Evolutionary conservation across 352 stramenopile genomes (phyloP), one percentile per base, ranked within the genome.

Genomic region (Sclerospora graminicola): DNA sequence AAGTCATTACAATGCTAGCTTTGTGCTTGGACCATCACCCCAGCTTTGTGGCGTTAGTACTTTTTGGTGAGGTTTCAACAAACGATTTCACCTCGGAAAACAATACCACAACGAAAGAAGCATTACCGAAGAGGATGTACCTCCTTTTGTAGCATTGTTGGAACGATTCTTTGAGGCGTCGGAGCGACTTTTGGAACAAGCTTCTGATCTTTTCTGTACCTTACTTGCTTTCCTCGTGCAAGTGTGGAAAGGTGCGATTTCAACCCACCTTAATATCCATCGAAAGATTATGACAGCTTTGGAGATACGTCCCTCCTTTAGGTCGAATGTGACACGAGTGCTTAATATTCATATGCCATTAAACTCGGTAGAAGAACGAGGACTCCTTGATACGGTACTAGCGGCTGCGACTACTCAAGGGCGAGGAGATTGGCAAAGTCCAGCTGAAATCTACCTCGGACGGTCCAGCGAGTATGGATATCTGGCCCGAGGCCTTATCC

Each of bases 271-370:
- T 26, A 45, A 87, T n/a, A n/a, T n/a, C n/a, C n/a, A n/a, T 38
- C 8, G 55, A 11, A 66, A 77, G 33, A 71, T 87, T 32, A 63
- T 72, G 10, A 27, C 48, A 16, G 54, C 60, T 11, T 36, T 87
- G 16, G 54, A 67, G 13, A 42, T 42, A 1, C 64, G 57, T 9
- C 32, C 48, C 2, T 54, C 43, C 11, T 87, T 87, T 29, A 84
- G 74, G 74, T 54, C 53, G 6, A 72, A 83, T 46, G 51, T 87
- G 16, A 84, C 70, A 4, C 55, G 53, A 23, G 69, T 57, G 16
- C 48, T 87, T 0, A 72, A 74, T 29, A 69, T 87, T 18, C 66
- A 73, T 8, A 67, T 87, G 50, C 60, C 74, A 8, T 40, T 83
- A 13, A 56, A 69, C 15, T 60, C 57, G 16, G 41, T 60, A 15